Percentiles rank a stretch among this genome's conserved stretches.
phyloP scores from a whole-genome alignment of 176 grass and related monocot genomes.

The Musa itinerans region DNA sequence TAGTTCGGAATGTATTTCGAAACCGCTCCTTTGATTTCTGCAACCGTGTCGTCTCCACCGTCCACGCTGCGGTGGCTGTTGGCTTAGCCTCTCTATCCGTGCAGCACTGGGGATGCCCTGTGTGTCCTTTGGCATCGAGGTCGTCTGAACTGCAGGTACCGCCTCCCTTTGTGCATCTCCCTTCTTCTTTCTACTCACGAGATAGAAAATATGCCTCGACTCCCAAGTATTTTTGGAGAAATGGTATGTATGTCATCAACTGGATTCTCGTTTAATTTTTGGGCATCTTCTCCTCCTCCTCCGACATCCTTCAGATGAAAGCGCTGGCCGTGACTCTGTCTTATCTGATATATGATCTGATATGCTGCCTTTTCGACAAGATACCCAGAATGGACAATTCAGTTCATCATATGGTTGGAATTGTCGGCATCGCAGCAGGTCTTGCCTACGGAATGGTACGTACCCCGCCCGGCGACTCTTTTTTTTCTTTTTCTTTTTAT shows the following conservation, averaged over 20 bases:
- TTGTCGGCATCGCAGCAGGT: conserved; percentile 22
- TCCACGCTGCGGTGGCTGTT: conserved; percentile 22
- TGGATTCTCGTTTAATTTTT: neutral
- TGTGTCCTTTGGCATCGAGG: conserved; percentile 20
- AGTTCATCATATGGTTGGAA: conserved; percentile 25
- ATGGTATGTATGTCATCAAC: no score
- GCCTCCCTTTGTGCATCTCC: no score
- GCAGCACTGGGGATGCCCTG: conserved; percentile 30
- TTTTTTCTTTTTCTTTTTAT: neutral
- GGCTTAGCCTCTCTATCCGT: conserved; percentile 19
- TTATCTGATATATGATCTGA: conserved; percentile 29
- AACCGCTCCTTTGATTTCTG: conserved; percentile 32
- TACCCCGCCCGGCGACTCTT: neutral
- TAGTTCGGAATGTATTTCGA: conserved; percentile 16
- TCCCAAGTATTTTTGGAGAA: no score
- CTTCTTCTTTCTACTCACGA: no score
- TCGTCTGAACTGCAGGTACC: conserved; percentile 16
- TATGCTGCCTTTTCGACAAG: conserved; percentile 17
- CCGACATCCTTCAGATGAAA: conserved; percentile 22
- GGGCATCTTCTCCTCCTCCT: neutral
- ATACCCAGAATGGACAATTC: conserved; percentile 23
- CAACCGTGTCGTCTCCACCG: conserved; percentile 19
- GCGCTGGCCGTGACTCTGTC: conserved; percentile 26
- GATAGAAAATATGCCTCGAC: no score
- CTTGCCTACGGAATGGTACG: conserved; percentile 30